Evolutionary conservation across 257 asterid genomes (phyloP), one percentile per base, ranked within the genome.

Genomic region (Solanum tarijense): DNA sequence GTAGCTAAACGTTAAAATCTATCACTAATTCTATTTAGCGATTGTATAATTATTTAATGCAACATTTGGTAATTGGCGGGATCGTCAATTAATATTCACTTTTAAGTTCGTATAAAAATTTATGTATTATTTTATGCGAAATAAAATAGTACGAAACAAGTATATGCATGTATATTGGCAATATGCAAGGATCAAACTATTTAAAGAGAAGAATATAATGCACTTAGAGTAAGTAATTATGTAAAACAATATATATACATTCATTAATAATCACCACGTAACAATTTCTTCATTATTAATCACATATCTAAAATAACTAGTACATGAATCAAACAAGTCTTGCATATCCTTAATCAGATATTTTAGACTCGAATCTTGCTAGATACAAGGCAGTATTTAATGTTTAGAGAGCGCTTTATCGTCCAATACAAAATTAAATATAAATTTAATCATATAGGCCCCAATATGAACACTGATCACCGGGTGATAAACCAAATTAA

Each of bases 361-460:
- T 55, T 55, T 55, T 2, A 20, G 5, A 0, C 11, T 20, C 2
- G 65, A 55, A 1, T 0, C 0, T 20, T 55, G 10, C 25, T 55
- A 52, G 65, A 0, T 29, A 29, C 23, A 14, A 12, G 32, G 1
- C 3, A 0, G 0, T 68, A 0, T 68, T 29, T 18, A 18, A 52
- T 52, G 1, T 0, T 29, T 13, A 13, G 0, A 68, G 5, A 13
- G 0, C 0, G 5, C 3, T 13, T 52, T 52, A 18, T 52, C 0
- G 4, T 52, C 9, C 0, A 52, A 6, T 52, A 52, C n/a, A 52
- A 16, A 52, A 68, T 0, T 6, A 16, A 68, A 27, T 66, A 9
- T 1, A 0, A 68, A 27, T 68, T 66, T 66, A 27, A 66, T 25
- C 5, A 12, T 2, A 0, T 5, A 2, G 2, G 0, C 3, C 4